Evolutionary conservation across 495 filamentous ascomycete species (phyloP).

Genomic region (Aspergillus panamensis): DNA sequence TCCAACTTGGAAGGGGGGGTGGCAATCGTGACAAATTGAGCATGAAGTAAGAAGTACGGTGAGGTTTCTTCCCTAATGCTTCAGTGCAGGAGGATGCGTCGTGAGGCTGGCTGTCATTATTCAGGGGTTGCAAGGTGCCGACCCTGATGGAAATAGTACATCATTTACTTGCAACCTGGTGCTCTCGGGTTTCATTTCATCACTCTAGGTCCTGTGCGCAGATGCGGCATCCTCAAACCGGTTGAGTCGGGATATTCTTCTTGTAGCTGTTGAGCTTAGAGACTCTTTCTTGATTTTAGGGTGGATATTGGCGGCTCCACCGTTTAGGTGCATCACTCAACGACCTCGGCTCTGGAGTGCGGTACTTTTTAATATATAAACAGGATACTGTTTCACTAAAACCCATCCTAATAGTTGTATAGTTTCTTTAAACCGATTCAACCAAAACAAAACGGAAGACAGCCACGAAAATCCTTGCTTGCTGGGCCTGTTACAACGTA

Average conservation of each 20-base stretch:
- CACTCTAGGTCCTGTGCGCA: background rate
- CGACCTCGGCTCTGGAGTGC: background rate
- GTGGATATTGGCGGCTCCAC: no score
- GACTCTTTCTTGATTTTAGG: no score
- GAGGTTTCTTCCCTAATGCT: background rate
- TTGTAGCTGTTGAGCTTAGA: background rate
- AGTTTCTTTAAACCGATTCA: no score
- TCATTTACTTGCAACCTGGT: background rate
- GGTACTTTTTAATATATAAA: background rate
- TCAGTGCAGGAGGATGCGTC: background rate
- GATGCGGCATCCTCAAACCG: background rate
- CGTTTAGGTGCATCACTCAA: no score
- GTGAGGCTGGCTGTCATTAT: background rate
- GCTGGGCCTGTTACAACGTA: background rate
- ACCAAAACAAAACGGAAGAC: background rate
- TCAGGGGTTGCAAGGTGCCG: background rate
- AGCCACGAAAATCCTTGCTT: background rate
- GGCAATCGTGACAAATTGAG: background rate
- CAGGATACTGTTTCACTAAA: no score
- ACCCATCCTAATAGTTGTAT: no score
- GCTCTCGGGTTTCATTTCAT: background rate
- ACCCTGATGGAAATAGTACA: background rate
- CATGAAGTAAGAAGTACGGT: background rate
- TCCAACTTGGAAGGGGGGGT: background rate
- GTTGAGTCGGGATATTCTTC: background rate